A percentile compares a stretch with the other conserved stretches of the same genome.
phyloP scores from a whole-genome alignment of 179 eudicot species.

The Actinidia chinensis region DNA sequence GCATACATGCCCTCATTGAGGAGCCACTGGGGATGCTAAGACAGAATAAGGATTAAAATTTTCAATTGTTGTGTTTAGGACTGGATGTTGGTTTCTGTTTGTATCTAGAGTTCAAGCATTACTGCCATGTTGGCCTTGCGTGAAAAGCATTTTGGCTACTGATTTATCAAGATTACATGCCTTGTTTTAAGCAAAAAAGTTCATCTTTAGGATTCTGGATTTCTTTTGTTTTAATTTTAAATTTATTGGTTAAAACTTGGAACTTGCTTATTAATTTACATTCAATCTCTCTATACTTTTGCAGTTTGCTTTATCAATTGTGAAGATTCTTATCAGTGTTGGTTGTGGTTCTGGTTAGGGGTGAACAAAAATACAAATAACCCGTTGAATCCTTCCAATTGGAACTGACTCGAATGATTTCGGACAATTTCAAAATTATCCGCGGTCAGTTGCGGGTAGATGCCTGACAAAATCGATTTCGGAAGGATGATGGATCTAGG shows the following conservation, averaged over 20 bases:
- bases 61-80: not conserved
- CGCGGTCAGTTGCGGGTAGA: too few relatives aligned
- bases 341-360: too few relatives aligned
- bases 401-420: too few relatives aligned
- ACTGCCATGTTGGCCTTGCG: not conserved
- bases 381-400: too few relatives aligned
- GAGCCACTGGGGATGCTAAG: not conserved
- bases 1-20: not conserved
- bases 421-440: too few relatives aligned
- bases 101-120: not conserved
- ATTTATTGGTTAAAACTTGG: not conserved
- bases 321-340: not conserved
- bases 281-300: too few relatives aligned
- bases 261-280: too few relatives aligned
- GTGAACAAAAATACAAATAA: too few relatives aligned
- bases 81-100: not conserved
- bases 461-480: too few relatives aligned
- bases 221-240: not conserved
- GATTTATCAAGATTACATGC: not conserved
- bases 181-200: not conserved
- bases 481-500: too few relatives aligned
- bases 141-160: not conserved
- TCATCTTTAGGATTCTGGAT: conserved; percentile 3
- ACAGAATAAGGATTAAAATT: conserved; percentile 7
- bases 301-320: not conserved